Evolutionary conservation across 2,329 filamentous ascomycete species (phyloP).

Genomic region (Fusarium cicatricum): DNA sequence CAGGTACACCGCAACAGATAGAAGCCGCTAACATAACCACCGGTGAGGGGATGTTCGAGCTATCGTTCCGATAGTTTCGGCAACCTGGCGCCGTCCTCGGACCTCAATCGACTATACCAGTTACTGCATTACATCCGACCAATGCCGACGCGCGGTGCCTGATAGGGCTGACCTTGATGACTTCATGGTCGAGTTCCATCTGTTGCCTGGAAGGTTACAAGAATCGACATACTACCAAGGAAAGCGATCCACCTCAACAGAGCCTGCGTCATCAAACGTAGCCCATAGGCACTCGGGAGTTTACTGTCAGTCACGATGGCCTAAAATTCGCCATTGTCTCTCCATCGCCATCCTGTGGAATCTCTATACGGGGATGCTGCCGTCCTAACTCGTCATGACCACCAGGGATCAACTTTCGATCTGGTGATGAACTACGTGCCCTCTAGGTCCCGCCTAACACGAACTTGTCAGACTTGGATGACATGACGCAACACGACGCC

Average conservation of each 20-base stretch:
- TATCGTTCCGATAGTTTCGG: neutral
- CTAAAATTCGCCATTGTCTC: too few species aligned
- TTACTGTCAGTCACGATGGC: neutral
- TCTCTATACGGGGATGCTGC: too few species aligned
- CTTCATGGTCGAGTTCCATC: neutral
- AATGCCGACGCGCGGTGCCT: neutral
- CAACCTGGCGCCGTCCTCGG: neutral
- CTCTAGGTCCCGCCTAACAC: neutral
- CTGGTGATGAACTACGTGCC: neutral
- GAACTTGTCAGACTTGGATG: too few species aligned
- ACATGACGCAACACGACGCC: too few species aligned
- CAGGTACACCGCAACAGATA: neutral
- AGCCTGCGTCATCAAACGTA: neutral
- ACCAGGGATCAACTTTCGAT: neutral
- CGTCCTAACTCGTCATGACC: too few species aligned
- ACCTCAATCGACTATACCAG: neutral
- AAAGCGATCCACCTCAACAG: neutral
- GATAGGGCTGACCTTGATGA: slow-evolving; percentile 21
- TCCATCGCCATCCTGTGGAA: too few species aligned
- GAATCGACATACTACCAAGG: too few species aligned
- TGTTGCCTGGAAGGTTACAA: neutral
- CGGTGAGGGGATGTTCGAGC: neutral
- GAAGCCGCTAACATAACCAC: neutral
- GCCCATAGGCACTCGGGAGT: neutral
- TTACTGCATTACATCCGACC: neutral